phyloP scores from a whole-genome alignment of 768 basidiomycete genomes.

The Tremella fuciformis region DNA sequence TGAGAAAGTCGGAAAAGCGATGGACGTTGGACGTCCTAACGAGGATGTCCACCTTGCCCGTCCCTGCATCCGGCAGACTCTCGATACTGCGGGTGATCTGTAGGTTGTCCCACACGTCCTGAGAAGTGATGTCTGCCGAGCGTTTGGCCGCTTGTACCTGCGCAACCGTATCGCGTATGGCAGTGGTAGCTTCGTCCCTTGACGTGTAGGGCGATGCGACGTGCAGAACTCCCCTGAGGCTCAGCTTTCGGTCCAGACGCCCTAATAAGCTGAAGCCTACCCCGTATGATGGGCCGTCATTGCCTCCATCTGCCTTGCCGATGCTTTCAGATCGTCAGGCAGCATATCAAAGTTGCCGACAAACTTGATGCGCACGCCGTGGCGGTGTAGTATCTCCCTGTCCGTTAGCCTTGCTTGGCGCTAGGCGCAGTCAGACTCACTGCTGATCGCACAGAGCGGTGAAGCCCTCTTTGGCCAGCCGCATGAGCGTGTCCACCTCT shows the following conservation, averaged over 20 bases:
- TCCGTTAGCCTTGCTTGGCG: not conserved
- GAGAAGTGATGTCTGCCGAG: not conserved
- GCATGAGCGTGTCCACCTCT: conserved; percentile 85
- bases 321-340: conserved; percentile 69
- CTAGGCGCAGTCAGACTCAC: conserved; percentile 56
- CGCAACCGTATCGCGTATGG: conserved; percentile 59
- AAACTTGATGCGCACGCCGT: conserved; percentile 80
- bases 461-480: conserved; percentile 72
- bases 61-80: conserved; percentile 8
- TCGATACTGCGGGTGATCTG: conserved; percentile 16
- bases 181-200: conserved; percentile 82
- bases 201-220: conserved; percentile 90
- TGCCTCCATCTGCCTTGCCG: conserved; percentile 67
- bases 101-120: conserved; percentile 29
- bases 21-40: conserved; percentile 88
- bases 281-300: conserved; percentile 70
- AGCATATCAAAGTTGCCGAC: conserved; percentile 74
- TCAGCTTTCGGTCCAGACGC: not conserved
- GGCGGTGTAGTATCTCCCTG: conserved; percentile 73
- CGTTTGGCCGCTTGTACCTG: conserved; percentile 8
- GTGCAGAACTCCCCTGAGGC: conserved; percentile 74
- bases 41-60: conserved; percentile 67
- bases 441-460: conserved; percentile 74
- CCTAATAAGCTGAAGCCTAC: conserved; percentile 55
- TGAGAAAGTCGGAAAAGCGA: conserved; percentile 79